Evolutionary conservation across 2,329 filamentous ascomycete species (phyloP), one percentile per base, ranked within the genome.

Genomic region (Talaromyces sp.): DNA sequence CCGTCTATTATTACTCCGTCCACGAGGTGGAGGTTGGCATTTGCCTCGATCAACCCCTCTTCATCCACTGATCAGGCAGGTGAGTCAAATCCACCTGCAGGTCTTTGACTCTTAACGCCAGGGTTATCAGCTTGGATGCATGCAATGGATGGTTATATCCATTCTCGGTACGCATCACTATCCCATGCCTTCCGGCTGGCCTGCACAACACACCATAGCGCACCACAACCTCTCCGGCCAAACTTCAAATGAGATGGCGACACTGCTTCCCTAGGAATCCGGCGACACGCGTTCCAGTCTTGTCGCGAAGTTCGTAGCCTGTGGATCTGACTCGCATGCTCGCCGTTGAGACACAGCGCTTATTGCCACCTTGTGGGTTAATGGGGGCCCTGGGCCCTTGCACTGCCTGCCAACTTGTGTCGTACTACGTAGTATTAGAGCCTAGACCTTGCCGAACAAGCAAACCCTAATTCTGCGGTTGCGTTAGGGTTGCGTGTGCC

Each of bases 231-330:
- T 7, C 5, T 28, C 14, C 48, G 12, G 46, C 18, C 25, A 33
- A 31, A n/a, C 16, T 28, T 52, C n/a, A 18, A 18, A 52, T 37
- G 50, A 35, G 35, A 28, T 52, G 28, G 18, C 12, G 5, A 16
- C 46, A 23, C 50, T 54, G 31, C 46, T 31, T 37, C 21, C 11
- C 3, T 21, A 52, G 42, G 28, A 12, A 18, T 14, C 11, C 28
- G 18, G 50, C 31, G 50, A 54, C 50, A 54, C 50, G 50, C 50
- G 50, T 54, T 37, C 50, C 50, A 54, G 35, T 54, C n/a, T 35
- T 54, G 18, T 54, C 50, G 21, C 31, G 31, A 54, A 35, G 18
- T 7, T 54, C 28, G 37, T 5, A 23, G 31, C 50, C 50, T 35
- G 31, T 54, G 31, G 31, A 54, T 54, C 50, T 16, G 9, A 21